phyloP scores from a whole-genome alignment of 179 eudicot species.

The Silene coronaria region DNA sequence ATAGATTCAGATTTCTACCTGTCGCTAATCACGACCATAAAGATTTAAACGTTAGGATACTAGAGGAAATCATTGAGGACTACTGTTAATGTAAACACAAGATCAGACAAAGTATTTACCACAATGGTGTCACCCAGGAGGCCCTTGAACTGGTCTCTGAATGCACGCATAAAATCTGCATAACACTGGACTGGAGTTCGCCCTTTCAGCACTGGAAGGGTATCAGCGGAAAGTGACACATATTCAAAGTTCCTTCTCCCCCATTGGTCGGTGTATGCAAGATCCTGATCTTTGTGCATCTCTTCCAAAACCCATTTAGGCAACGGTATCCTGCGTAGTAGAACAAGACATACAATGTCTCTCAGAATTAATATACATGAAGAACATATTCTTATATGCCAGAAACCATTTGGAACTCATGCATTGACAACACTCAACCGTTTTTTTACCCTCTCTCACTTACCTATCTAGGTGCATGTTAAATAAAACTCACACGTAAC shows the following conservation, averaged over 20 bases:
- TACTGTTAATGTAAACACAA: background rate
- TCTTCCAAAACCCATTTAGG: constrained; percentile 91
- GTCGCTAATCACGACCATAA: background rate
- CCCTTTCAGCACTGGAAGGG: constrained; percentile 78
- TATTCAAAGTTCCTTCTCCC: constrained; percentile 90
- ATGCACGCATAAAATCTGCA: constrained; percentile 82
- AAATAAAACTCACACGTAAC: background rate
- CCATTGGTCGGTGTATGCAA: constrained; percentile 95
- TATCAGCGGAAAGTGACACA: constrained; percentile 75
- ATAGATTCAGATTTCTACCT: background rate
- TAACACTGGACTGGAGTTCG: constrained; percentile 88
- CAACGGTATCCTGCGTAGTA: constrained; percentile 63
- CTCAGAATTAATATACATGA: background rate
- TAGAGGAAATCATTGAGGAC: background rate
- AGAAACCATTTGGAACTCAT: background rate
- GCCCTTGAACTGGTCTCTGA: constrained; percentile 61
- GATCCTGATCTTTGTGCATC: constrained; percentile 69
- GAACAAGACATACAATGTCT: constrained; percentile 4
- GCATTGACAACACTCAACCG: background rate
- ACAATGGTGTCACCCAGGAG: constrained; percentile 88
- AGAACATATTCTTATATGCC: background rate
- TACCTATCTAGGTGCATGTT: background rate
- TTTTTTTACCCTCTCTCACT: too few species aligned
- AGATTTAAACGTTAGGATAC: background rate
- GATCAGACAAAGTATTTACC: constrained; percentile 34